Base-by-base conservation (phyloP, 148 eudicot species). In the Tetragonia tetragonoides region DNA sequence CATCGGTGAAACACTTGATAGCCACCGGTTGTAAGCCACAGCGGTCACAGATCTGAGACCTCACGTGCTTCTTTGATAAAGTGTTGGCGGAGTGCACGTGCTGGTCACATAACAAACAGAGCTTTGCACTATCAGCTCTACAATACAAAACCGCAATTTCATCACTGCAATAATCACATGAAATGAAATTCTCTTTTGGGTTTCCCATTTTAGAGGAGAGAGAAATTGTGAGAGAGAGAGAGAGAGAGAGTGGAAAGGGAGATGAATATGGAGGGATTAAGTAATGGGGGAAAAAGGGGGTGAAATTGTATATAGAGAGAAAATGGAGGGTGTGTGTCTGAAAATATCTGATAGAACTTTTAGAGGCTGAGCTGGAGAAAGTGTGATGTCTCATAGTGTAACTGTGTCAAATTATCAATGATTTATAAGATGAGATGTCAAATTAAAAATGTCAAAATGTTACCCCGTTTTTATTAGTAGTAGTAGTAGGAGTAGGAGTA, bases 51-150 rank as follows among this genome's bases (percentile, higher is more conserved):
- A 96, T 88, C 87, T 85, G 98, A 0, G 87, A 86, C 7, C 99
- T 88, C 21, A 86, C 70, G 83, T 96, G 99, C 78, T 91, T 96
- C 65, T 47, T 75, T 0, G 97, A 89, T 24, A 95, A 89, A 2
- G 95, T 85, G 82, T 95, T 95, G 51, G 99, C 99, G 3, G 97
- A 84, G 89, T 95, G 97, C 12, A 95, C 99, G 66, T 84, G 92
- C 8, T 82, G 88, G 87, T 95, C 99, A 79, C 99, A 95, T 10
- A 70, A 18, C 12, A 93, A 34, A 68, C 99, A 95, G 17, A 95
- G 95, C 83, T 86, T 91, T 0, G 97, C 99, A 0, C 81, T 76
- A 86, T 95, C 99, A 2, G 97, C 97, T 23, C 87, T 78, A 87
- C 99, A 95, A 84, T 87, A 93, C 39, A 95, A 47, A 1, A 88